Percentiles rank a stretch among this genome's conserved stretches.
Evolutionary conservation across 73 alveolate genomes (phyloP).

Genomic region (Paramecium bursaria): DNA sequence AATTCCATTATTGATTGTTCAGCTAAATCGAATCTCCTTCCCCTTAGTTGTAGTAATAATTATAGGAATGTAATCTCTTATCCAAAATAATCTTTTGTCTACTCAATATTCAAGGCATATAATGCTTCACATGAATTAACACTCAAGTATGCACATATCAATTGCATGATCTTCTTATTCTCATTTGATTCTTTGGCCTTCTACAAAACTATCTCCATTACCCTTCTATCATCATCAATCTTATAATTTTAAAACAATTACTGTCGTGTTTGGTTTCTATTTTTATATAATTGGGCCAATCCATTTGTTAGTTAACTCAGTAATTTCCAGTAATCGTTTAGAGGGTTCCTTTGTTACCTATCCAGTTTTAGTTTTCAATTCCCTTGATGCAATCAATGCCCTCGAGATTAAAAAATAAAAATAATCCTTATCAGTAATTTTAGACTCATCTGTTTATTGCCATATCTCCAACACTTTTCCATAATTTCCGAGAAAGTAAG

Average conservation of each 20-base stretch:
- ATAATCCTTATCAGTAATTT: conserved; percentile 11
- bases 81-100: conserved; percentile 9
- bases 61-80: conserved; percentile 20
- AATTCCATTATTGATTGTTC: conserved; percentile 12
- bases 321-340: conserved; percentile 7
- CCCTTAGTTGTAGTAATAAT: conserved; percentile 22
- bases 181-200: conserved; percentile 17
- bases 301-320: conserved; percentile 15
- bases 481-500: conserved; percentile 40
- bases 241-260: too few relatives aligned
- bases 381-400: conserved; percentile 59
- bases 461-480: conserved; percentile 47
- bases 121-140: conserved; percentile 48
- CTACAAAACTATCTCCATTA: conserved; percentile 23
- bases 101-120: conserved; percentile 29
- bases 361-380: conserved; percentile 38
- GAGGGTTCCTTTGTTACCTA: conserved; percentile 34
- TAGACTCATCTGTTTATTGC: conserved; percentile 3
- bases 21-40: conserved; percentile 58
- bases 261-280: background rate
- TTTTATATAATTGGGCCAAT: conserved; percentile 29
- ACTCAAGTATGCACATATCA: conserved; percentile 48
- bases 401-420: conserved; percentile 48
- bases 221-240: conserved; percentile 50
- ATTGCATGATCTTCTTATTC: conserved; percentile 22